Evolutionary conservation across 768 basidiomycete species (phyloP), one percentile per base, ranked within the genome.

Genomic region (Psilocybe azurescens): DNA sequence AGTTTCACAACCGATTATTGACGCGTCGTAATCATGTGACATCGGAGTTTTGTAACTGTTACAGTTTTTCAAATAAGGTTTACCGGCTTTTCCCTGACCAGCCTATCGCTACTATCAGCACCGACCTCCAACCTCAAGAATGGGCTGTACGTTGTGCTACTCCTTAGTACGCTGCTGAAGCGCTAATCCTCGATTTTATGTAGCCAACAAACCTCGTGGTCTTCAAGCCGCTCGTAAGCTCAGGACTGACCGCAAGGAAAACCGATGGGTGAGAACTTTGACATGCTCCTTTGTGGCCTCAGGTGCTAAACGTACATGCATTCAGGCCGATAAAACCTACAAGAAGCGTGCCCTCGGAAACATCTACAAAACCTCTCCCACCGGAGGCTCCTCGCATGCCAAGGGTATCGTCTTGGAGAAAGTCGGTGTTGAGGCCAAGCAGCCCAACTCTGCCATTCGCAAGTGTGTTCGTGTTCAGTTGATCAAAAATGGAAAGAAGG

Each of bases 401-500:
- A 99, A 99, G 85, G 97, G 97, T 69, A 99, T 99, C 75, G 97
- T 99, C 62, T 90, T 99, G 63, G 97, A 99, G 83, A 99, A 99
- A 85, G 95, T 99, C 73, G 97, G 97, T 76, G 97, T 99, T 67
- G 97, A 99, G 84, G 97, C 97, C 76, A 99, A 99, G 83, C 97
- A 99, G 80, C 97, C 97, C 82, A 99, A 99, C 88, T 99, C 97
- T 76, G 97, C 97, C 77, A 99, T 99, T 80, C 95, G 97, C 79
- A 99, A 99, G 80, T 99, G 97, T 84, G 97, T 99, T 69, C 95
- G 97, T 83, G 97, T 99, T 65, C 97, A 99, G 74, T 86, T 99
- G 70, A 99, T 99, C 79, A 99, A 99, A 88, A 99, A 99, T 83
- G 97, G 97, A 69, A 99, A 99, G 91, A 99, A 99, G 79, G 97